These are phyloP conservation scores for Colletotrichum sp. DNA, from an alignment of 2,329 filamentous ascomycete genomes.

Conservation along the genomic window DNA sequence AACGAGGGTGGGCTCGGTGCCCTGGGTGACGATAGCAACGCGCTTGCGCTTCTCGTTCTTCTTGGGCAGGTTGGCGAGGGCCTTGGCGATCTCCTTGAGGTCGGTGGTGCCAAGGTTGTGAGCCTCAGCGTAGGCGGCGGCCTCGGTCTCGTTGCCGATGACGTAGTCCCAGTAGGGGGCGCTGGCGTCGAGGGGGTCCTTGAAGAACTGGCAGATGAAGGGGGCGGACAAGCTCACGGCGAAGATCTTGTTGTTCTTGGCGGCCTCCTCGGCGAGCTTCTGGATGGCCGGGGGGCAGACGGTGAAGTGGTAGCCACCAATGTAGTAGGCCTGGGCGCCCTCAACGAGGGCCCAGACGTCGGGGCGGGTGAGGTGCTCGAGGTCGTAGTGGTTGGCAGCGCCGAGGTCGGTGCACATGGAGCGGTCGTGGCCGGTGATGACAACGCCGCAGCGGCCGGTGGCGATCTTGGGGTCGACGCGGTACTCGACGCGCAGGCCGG, in stretches of 20 bases:
- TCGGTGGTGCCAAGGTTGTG: conserved; percentile 78
- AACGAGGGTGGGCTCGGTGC: conserved; percentile 87
- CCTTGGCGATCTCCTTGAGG: conserved; percentile 83
- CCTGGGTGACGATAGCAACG: conserved; percentile 92
- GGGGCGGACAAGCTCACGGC: conserved; percentile 92
- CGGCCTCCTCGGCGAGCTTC: conserved; percentile 90
- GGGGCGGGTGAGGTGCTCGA: conserved; percentile 89
- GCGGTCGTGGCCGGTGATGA: conserved; percentile 97
- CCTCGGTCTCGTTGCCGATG: conserved; percentile 97
- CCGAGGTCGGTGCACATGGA: conserved; percentile 94
- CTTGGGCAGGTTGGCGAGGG: conserved; percentile 89
- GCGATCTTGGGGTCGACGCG: conserved; percentile 83
- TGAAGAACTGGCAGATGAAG: conserved; percentile 98
- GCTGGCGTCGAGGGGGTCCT: conserved; percentile 86
- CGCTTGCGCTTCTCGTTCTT: conserved; percentile 85
- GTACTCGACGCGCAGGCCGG: conserved; percentile 93
- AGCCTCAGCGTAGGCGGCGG: conserved; percentile 82
- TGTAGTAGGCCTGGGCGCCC: conserved; percentile 87
- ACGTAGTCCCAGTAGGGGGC: conserved; percentile 95
- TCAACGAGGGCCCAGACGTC: conserved; percentile 93
- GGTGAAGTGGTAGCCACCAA: conserved; percentile 97
- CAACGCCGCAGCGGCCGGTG: conserved; percentile 92
- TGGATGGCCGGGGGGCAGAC: conserved; percentile 91
- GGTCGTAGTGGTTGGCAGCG: conserved; percentile 95
- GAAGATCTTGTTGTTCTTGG: conserved; percentile 87